These are phyloP conservation scores for Ceratocystis cubensis DNA, from an alignment of 2,329 filamentous ascomycete species.

Conservation along the genomic window DNA sequence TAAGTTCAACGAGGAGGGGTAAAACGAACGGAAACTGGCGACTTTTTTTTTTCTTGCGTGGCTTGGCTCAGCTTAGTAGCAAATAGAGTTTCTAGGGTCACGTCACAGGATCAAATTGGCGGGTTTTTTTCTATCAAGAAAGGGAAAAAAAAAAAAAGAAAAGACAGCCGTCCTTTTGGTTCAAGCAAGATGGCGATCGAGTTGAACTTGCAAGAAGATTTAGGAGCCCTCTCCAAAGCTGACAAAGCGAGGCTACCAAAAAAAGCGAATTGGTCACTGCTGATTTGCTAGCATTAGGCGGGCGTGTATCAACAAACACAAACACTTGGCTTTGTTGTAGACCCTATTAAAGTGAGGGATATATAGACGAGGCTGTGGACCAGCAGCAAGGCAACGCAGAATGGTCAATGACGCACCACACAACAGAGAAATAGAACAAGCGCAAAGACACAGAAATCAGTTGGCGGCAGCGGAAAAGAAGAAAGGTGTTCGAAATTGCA, in stretches of 20 bases:
- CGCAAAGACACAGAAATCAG: background rate
- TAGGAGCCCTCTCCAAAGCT: background rate
- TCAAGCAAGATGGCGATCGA: background rate
- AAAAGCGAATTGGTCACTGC: background rate
- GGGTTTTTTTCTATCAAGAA: background rate
- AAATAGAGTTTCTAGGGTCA: constrained; percentile 6
- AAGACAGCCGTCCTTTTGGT: background rate
- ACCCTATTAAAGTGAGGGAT: background rate
- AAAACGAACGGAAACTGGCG: constrained; percentile 3
- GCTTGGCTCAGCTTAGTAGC: constrained; percentile 2
- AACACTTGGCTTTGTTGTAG: background rate
- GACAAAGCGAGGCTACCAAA: constrained; percentile 7
- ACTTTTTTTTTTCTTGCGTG: background rate
- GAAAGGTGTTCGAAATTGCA: background rate
- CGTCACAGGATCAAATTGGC: constrained; percentile 2
- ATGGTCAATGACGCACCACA: background rate
- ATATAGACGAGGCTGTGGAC: constrained; percentile 1
- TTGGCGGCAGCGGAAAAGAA: background rate
- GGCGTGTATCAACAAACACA: background rate
- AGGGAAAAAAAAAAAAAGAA: background rate
- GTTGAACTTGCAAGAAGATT: background rate
- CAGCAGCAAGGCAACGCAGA: background rate
- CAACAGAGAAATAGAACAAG: background rate
- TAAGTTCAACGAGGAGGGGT: background rate
- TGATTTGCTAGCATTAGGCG: constrained; percentile 5